Conservation (phyloP, 108 stramenopile species). For the Nitzschia sp. region DNA sequence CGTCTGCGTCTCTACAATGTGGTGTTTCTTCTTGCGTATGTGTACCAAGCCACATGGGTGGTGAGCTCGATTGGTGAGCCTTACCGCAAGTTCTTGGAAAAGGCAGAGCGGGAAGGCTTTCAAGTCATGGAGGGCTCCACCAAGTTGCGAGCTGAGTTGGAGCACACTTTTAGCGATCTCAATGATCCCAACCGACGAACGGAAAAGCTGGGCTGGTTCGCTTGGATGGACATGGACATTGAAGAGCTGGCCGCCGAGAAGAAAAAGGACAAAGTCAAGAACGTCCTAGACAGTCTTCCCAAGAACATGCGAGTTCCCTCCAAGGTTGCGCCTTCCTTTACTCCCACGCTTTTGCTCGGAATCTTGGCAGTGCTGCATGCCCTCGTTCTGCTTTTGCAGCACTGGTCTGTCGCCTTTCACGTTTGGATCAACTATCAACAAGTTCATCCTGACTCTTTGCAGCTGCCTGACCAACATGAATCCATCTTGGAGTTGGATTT, state of each 20-base stretch:
- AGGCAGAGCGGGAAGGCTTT: conserved; percentile 88
- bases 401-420: conserved; percentile 92
- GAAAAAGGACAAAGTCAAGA: conserved; percentile 69
- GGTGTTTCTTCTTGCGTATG: conserved; percentile 51
- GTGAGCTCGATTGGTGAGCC: conserved; percentile 67
- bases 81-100: conserved; percentile 74
- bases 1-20: conserved; percentile 63
- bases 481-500: conserved; percentile 66
- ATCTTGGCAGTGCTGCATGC: conserved; percentile 78
- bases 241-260: conserved; percentile 86
- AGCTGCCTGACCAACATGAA: conserved; percentile 62
- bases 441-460: conserved; percentile 44
- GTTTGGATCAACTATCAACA: conserved; percentile 84
- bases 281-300: conserved; percentile 72
- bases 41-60: conserved; percentile 61
- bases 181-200: conserved; percentile 74
- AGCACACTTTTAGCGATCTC: conserved; percentile 74
- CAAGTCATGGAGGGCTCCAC: conserved; percentile 87
- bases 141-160: conserved; percentile 77
- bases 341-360: conserved; percentile 71
- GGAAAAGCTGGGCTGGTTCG: conserved; percentile 71
- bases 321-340: conserved; percentile 74
- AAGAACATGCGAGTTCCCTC: conserved; percentile 80
- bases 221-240: conserved; percentile 87
- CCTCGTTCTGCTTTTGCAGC: conserved; percentile 85